Evolutionary conservation across 306 rosid species (phyloP), one percentile per base, ranked within the genome.

Genomic region (Lablab purpureus): DNA sequence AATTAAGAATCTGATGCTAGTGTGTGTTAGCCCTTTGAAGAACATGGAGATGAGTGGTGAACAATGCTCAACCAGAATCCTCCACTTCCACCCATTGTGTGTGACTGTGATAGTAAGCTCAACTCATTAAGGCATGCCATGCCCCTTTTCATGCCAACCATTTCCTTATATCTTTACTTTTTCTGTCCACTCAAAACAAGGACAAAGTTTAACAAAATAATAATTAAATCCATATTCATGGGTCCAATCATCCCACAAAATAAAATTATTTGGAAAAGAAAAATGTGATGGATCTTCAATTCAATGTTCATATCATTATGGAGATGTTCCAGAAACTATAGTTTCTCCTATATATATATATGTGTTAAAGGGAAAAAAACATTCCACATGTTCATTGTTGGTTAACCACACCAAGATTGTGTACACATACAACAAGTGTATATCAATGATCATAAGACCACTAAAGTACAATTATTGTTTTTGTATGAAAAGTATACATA

Each of bases 1-100:
- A 84, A 41, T 10, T 41, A 41, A 76, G 87, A 80, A 84, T 84
- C 84, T 19, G 79, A 84, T 75, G 64, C 82, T 5, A 56, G 67
- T 65, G 30, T 52, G 36, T 32, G 46, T 51, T 81, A 66, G 65
- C 10, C 49, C 43, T 58, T 81, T 47, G 55, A 75, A 68, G 47
- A 23, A 75, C 47, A 75, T 21, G 46, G 27, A 79, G 76, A 78
- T 52, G 62, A 83, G 86, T 78, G 76, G 76, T 66, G 37, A 73
- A 66, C 36, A 71, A 66, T 65, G 36, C 27, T 64, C 65, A 77
- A 63, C 17, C 3, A 77, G 73, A 83, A 73, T 18, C 70, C 47
- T 37, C 66, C 64, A 71, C 79, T 72, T 49, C 58, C 82, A 71
- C 65, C 76, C 54, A 77, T 71, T 41, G 22, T 76, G 22, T 76